Percentiles rank a stretch among this genome's conserved stretches.
These are phyloP conservation scores for Aureobasidium sp. DNA, from an alignment of 2,329 filamentous ascomycete genomes.

Conservation along the genomic window DNA sequence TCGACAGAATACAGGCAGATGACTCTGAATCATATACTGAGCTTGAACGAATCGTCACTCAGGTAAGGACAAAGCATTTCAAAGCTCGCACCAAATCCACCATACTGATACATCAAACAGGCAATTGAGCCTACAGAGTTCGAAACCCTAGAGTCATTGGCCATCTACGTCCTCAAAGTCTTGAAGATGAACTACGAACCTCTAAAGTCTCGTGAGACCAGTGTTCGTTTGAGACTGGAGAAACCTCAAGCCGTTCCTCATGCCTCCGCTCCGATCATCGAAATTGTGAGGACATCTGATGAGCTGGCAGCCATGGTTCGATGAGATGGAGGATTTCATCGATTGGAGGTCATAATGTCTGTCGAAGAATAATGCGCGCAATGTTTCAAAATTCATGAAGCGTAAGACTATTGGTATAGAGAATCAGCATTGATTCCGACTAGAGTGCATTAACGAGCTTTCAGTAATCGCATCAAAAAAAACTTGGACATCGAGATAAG, in stretches of 20 bases:
- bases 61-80: slow-evolving; percentile 41
- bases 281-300: slow-evolving; percentile 37
- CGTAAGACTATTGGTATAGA: not conserved
- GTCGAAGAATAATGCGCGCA: not conserved
- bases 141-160: slow-evolving; percentile 42
- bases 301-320: slow-evolving; percentile 9
- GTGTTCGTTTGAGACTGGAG: slow-evolving; percentile 55
- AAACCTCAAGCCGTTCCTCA: slow-evolving; percentile 69
- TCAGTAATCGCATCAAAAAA: too few relatives aligned
- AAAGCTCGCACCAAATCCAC: not conserved
- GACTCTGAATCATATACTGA: slow-evolving; percentile 44
- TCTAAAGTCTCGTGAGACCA: slow-evolving; percentile 29
- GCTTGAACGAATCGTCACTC: slow-evolving; percentile 54
- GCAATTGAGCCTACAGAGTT: slow-evolving; percentile 37
- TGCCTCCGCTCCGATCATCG: slow-evolving; percentile 63
- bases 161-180: slow-evolving; percentile 38
- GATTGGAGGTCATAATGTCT: too few relatives aligned
- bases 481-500: too few relatives aligned
- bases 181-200: slow-evolving; percentile 24
- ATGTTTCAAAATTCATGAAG: not conserved
- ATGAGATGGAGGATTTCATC: not conserved
- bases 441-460: too few relatives aligned
- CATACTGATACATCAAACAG: slow-evolving; percentile 22
- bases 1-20: slow-evolving; percentile 45
- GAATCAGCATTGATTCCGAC: not conserved